phyloP scores from a whole-genome alignment of 208 protist genomes.

The Leishmania guyanensis region DNA sequence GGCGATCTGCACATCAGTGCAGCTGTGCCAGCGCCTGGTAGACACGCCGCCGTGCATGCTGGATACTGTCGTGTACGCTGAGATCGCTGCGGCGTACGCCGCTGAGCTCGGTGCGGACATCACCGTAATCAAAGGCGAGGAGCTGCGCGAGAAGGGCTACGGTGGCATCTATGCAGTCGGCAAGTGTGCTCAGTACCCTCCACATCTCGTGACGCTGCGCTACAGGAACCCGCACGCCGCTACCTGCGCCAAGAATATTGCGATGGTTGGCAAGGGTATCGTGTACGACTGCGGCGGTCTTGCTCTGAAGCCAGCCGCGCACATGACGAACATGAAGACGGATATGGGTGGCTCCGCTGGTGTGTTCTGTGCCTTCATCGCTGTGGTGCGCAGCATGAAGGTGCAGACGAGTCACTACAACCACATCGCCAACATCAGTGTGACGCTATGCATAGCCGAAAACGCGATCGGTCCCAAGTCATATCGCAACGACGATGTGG shows the following conservation, averaged over 20 bases:
- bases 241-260: conserved; percentile 45
- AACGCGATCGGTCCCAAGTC: conserved; percentile 77
- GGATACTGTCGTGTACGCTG: conserved; percentile 72
- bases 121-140: conserved; percentile 72
- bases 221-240: conserved; percentile 56
- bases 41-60: conserved; percentile 80
- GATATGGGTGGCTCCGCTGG: conserved; percentile 90
- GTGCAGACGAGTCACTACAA: conserved; percentile 38
- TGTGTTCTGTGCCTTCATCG: conserved; percentile 78
- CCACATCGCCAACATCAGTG: conserved; percentile 48
- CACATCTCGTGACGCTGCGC: conserved; percentile 68
- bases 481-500: conserved; percentile 85
- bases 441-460: conserved; percentile 87
- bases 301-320: conserved; percentile 64
- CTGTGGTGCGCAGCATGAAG: conserved; percentile 53
- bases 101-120: conserved; percentile 46
- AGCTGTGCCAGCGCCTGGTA: conserved; percentile 85
- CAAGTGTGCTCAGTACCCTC: conserved; percentile 64
- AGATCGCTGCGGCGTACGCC: conserved; percentile 62
- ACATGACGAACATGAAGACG: conserved; percentile 92
- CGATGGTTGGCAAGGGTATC: conserved; percentile 87
- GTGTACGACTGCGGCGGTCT: conserved; percentile 92
- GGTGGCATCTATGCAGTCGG: conserved; percentile 82
- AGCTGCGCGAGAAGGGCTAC: conserved; percentile 66
- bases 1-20: conserved; percentile 56